Base-by-base conservation (phyloP, 2,329 filamentous ascomycete species). In the Phialophora chinensis region DNA sequence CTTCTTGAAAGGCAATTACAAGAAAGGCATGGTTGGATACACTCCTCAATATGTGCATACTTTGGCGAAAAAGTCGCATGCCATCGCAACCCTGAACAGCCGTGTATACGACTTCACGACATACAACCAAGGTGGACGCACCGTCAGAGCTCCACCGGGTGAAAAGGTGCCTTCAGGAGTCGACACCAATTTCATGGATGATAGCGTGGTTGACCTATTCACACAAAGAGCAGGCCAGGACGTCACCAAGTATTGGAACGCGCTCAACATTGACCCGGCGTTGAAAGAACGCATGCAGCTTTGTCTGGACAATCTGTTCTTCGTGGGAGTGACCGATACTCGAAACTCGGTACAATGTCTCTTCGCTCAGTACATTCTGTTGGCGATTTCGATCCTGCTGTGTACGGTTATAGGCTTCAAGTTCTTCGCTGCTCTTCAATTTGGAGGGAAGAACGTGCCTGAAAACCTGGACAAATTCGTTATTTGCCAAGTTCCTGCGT, bases 401-500 rank as follows among this genome's bases (percentile, higher is more conserved):
- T 90, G 89, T 73, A 85, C 85, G 54, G 89, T 99, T 68, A 94
- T 99, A 72, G 87, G 86, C 20, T 96, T 98, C 88, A 99, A 99
- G 78, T 99, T 99, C 83, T 85, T 98, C 72, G 96, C 96, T 35
- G 95, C 95, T 7, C 85, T 99, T 66, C 95, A 99, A 75, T 99
- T 99, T 74, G 90, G 92, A 53, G 88, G 86, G 73, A 97, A 96
- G 82, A 97, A 91, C 70, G 82, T 94, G 44, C 96, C 95, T 0
- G 95, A 99, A 79, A 95, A 97, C 76, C 87, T 99, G 33, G 95
- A 99, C 80, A 99, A 99, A 78, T 99, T 99, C 77, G 85, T 99
- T 77, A 97, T 99, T 79, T 96, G 92, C 76, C 96, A 97, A 79
- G 94, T 99, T 67, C 95, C 95, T 0, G 95, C 93, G 1, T 99